Evolutionary conservation across 164 flowering plant genomes (phyloP), one percentile per base, ranked within the genome.

Genomic region (Vitis cinerea): DNA sequence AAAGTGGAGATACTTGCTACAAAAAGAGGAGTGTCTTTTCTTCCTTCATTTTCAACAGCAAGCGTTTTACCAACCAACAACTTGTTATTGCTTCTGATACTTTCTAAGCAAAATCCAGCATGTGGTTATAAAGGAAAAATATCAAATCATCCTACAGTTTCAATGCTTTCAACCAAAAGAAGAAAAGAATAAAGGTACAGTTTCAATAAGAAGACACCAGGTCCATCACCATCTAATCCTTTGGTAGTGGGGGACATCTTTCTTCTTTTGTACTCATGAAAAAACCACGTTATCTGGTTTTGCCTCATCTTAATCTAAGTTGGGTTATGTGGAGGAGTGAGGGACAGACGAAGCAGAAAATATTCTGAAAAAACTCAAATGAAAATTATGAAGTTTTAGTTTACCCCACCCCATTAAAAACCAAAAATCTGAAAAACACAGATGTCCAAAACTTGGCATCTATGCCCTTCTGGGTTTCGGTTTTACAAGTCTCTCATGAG

Each of bases 201-300:
- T 50, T 9, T 53, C 62, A 17, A 31, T 37, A 29, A 15, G 50
- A 51, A 55, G 61, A 63, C 72, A 62, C 44, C 31, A 66, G 30
- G 57, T 12, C 55, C 51, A 58, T 52, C 55, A 50, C 69, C 60
- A 23, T 57, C 63, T 23, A 48, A 27, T 29, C 59, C 69, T 72
- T 60, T 58, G n/a, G 3, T 64, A 72, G 68, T 77, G 80, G 76
- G 74, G 54, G 65, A 68, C 72, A 68, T 66, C 66, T 72, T 50
- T 49, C 14, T 10, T 63, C 48, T 49, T 63, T 72, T 16, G 27
- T 57, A 57, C 27, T 10, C 11, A 19, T 9, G 27, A 17, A 16
- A 57, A 57, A 23, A 57, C 16, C 16, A 57, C 59, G 9, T 57
- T 19, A 17, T 57, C 59, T 19, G 16, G 59, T 57, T 16, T 1